Evolutionary conservation across 2,329 filamentous ascomycete genomes (phyloP).

Genomic region (Talaromyces sp.): DNA sequence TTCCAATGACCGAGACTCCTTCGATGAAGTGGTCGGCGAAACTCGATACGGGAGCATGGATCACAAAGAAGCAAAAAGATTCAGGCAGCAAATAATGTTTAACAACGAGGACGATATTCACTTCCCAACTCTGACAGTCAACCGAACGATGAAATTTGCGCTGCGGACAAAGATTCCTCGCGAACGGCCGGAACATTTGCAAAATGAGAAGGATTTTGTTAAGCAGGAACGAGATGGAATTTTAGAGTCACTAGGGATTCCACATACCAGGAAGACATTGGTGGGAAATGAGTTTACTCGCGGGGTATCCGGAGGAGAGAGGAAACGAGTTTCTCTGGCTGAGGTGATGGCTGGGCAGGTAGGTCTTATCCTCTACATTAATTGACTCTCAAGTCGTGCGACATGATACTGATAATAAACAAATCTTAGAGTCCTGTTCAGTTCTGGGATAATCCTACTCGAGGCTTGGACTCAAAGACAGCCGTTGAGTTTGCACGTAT

Average conservation of each 20-base stretch:
- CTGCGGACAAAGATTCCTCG: conserved; percentile 45
- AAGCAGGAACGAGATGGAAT: conserved; percentile 28
- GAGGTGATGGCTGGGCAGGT: conserved; percentile 49
- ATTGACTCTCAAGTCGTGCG: conserved; percentile 14
- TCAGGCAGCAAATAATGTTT: conserved; percentile 53
- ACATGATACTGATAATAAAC: neutral
- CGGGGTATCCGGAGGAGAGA: conserved; percentile 63
- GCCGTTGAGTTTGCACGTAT: conserved; percentile 56
- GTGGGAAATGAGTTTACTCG: conserved; percentile 62
- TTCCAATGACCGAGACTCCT: conserved; percentile 59
- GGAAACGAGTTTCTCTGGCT: conserved; percentile 63
- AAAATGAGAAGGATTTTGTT: conserved; percentile 25
- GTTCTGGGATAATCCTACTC: conserved; percentile 63
- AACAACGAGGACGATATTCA: conserved; percentile 72
- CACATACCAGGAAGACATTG: conserved; percentile 57
- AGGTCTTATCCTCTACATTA: neutral
- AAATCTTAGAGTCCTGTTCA: conserved; percentile 44
- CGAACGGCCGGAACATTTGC: conserved; percentile 20
- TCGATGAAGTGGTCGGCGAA: conserved; percentile 51
- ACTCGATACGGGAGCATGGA: conserved; percentile 50
- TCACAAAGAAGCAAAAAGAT: conserved; percentile 40
- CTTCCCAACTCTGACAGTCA: conserved; percentile 69
- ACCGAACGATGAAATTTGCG: conserved; percentile 68
- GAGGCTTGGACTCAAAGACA: conserved; percentile 61
- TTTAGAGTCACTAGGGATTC: conserved; percentile 25